Base-by-base conservation (phyloP, 2,329 filamentous ascomycete species). In the Aspergillus novofumigatus region DNA sequence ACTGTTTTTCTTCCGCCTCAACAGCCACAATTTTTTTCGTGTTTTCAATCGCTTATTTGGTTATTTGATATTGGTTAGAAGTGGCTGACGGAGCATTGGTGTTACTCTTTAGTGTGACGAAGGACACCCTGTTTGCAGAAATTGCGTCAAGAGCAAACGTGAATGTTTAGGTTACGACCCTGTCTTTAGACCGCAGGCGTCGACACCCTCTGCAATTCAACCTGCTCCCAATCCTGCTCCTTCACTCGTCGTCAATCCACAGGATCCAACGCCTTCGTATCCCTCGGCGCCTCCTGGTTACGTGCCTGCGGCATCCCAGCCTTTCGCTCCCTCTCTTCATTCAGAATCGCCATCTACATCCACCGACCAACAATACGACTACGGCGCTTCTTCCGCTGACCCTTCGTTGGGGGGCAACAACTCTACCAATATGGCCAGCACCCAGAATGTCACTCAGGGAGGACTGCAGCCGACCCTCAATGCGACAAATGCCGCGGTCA, bases 121-220 rank as follows among this genome's bases (percentile, higher is more conserved):
- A 81, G 87, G 86, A 59, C 92, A 96, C 75, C 94, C 94, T 23
- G 87, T 88, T 59, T 99, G 94, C 81, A 78, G 84, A 66, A 88
- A 88, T 70, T 88, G 85, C 67, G 80, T 83, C 64, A 88, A 88
- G 71, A 86, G 83, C 74, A 87, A 87, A 70, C 83, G 85, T 67
- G 83, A 86, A 70, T 88, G 85, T 68, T 72, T 86, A 60, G 85
- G 85, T 58, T 88, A 87, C 81, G 85, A 88, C 67, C 85, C 85
- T 38, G 84, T 87, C 62, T 87, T 87, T 78, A 85, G 74, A 87
- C 91, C 77, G 91, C 85, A 88, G 67, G 77, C 83, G 49, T 85
- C 86, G 53, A 69, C 70, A 20, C 88, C 88, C 29, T 82, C 88
- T 50, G 83, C 86, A 62, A 88, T 91, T 61, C 90, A 93, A 74